Base-by-base conservation (phyloP, 768 basidiomycete genomes). In the Tricholoma furcatifolium region DNA sequence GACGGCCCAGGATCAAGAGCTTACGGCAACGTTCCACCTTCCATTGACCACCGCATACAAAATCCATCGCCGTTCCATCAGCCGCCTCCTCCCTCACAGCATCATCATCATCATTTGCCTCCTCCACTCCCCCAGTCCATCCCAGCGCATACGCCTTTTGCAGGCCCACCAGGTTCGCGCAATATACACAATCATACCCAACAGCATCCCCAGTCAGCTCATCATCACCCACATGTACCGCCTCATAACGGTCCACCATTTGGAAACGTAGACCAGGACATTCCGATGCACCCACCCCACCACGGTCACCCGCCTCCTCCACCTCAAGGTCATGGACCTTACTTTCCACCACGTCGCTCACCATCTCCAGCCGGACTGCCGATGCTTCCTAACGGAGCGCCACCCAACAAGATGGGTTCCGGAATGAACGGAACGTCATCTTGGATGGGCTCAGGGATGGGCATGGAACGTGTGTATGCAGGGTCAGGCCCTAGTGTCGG, bases 371-470 rank as follows among this genome's bases (percentile, higher is more conserved):
- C 32, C 20, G 15, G 18, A 20, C 20, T 68, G 21, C 67, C 64
- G 36, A 52, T 67, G 23, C 44, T 66, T 35, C 53, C 65, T 11
- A 71, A 71, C 43, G 71, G 70, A 38, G 52, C 56, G 39, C 54
- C 60, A 34, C 48, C 55, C n/a, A 59, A 58, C 7, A 71, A 69
- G 44, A 50, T 57, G 23, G 41, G 42, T 6, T 23, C 47, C 15
- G 53, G 53, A n/a, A 30, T 43, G 15, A 71, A 71, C 56, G 71
- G 71, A 31, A 12, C 4, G 3, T 21, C 52, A 10, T 58, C 62
- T 20, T 72, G 75, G 74, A 66, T 70, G 57, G 71, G 70, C 14
- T 41, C 58, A 40, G 67, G 68, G 14, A 63, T 67, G 57, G 73
- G 72, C 6, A 60, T 62, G 57, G 57, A 60, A 23, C 47, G 57